phyloP scores from a whole-genome alignment of 164 flowering plant species.

The Magnolia sinica region DNA sequence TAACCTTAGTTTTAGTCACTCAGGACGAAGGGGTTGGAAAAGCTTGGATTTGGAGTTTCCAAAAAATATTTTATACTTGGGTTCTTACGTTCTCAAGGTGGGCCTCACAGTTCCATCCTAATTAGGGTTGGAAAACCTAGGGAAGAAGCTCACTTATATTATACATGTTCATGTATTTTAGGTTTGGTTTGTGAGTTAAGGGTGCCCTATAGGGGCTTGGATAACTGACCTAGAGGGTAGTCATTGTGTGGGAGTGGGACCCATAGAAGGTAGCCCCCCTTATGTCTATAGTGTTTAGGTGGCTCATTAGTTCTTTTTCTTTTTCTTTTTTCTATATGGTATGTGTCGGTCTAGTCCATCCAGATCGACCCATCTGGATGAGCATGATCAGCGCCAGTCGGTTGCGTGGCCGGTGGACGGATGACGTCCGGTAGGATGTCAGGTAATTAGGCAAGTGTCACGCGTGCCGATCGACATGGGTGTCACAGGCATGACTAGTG shows the following conservation, averaged over 20 bases:
- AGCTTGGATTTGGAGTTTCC: conserved; percentile 12
- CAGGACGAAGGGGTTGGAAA: conserved; percentile 1
- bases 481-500: neutral
- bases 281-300: neutral
- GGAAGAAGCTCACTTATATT: conserved; percentile 10
- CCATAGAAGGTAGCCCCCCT: neutral
- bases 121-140: conserved; percentile 1
- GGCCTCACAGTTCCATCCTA: neutral
- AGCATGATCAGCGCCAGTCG: neutral
- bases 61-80: neutral
- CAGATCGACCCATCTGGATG: conserved; percentile 1
- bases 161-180: neutral
- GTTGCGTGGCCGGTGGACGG: conserved; percentile 12
- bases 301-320: too few species aligned
- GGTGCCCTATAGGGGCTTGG: neutral
- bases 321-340: neutral
- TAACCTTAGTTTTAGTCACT: neutral
- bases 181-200: neutral
- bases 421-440: conserved; percentile 11
- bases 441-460: conserved; percentile 24
- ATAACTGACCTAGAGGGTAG: neutral
- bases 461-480: conserved; percentile 19
- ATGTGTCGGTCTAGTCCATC: conserved; percentile 1
- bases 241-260: neutral
- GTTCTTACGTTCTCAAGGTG: conserved; percentile 7